Base-by-base conservation (phyloP, 148 eudicot species). In the Fagopyrum tataricum region DNA sequence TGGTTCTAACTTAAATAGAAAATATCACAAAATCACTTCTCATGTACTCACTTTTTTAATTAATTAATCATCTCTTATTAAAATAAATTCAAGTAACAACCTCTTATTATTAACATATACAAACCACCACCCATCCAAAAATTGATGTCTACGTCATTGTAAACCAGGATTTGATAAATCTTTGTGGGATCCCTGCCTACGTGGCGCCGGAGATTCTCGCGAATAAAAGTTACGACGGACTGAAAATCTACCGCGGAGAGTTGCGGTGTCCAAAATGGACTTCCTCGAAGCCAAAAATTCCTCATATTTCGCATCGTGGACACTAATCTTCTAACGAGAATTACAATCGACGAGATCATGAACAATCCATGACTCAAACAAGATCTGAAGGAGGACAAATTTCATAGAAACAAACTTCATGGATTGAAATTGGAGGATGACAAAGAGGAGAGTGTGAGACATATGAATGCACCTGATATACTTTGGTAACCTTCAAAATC, bases 151-250 rank as follows among this genome's bases (percentile, higher is more conserved):
- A n/a, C n/a, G n/a, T n/a, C n/a, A n/a, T n/a, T n/a, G n/a, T n/a
- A n/a, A n/a, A n/a, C n/a, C n/a, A n/a, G n/a, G n/a, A n/a, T n/a
- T n/a, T n/a, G n/a, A n/a, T n/a, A n/a, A n/a, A n/a, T n/a, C 64
- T 85, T 2, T 92, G 97, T 39, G 97, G 97, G 5, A 92, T 96
- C 0, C 97, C 97, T 1, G 97, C 97, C 3, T 91, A 91, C 67
- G 97, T 91, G 44, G 94, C 97, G 0, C 97, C 97, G 6, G 97
- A 92, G 70, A 81, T 92, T 3, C 72, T 92, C 0, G 85, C 84
- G 0, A 88, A 87, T 62, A 88, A 87, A 17, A 96, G 97, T 14
- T 92, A 92, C 59, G 85, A 84, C 10, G 97, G 97, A 7, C 68
- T 86, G 61, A 92, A 90, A 24, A 90, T 92, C 58, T 83, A 85